Conservation (phyloP, 1,284 basidiomycete species). For the Sanghuangporus sanghuang region DNA sequence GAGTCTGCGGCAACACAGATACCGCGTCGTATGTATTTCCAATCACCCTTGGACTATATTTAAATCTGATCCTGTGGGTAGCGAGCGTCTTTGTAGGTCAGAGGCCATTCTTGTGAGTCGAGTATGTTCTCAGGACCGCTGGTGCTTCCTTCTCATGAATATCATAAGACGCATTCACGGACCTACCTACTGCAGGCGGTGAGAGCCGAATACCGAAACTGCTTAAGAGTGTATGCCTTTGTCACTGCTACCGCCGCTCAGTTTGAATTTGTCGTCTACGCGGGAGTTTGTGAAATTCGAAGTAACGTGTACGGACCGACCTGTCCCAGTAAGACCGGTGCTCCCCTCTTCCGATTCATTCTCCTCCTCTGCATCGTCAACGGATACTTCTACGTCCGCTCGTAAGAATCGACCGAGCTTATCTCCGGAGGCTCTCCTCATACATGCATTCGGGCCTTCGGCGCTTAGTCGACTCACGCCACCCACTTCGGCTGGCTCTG, state of each 20-base stretch:
- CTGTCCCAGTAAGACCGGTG: background rate
- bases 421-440: slow-evolving; percentile 9
- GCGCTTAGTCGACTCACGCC: background rate
- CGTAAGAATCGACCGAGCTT: background rate
- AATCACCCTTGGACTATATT: background rate
- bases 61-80: background rate
- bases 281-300: background rate
- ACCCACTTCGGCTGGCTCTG: background rate
- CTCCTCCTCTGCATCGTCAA: background rate
- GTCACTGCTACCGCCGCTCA: background rate
- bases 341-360: slow-evolving; percentile 1
- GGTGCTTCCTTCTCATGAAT: too few relatives aligned
- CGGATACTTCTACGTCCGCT: background rate
- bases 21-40: background rate
- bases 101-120: too few relatives aligned
- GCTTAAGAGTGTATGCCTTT: background rate
- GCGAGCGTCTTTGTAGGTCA: too few relatives aligned
- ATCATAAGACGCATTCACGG: too few relatives aligned
- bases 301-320: background rate
- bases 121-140: too few relatives aligned
- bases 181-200: background rate
- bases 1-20: background rate
- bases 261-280: background rate
- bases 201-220: background rate
- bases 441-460: slow-evolving; percentile 12